Conservation (phyloP, 352 stramenopile genomes). For the Phytopythium litorale region DNA sequence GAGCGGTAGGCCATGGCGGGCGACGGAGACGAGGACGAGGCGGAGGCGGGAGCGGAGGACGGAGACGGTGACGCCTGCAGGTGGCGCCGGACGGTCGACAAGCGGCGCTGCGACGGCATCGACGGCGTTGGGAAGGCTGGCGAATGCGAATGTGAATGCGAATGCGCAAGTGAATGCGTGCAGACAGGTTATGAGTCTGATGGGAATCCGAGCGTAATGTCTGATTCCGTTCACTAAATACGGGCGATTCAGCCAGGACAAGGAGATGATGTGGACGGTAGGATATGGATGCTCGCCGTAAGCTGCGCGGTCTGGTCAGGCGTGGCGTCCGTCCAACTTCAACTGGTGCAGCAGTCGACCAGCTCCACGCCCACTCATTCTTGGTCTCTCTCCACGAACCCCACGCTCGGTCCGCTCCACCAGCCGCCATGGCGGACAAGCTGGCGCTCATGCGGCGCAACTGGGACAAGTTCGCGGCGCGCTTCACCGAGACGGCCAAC, state of each 20-base stretch:
- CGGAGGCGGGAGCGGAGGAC: neutral
- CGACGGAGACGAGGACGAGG: neutral
- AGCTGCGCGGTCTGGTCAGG: neutral
- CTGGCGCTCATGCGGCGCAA: slow-evolving; percentile 4
- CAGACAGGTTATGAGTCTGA: neutral
- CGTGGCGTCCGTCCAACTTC: neutral
- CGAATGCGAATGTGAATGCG: neutral
- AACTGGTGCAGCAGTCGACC: neutral
- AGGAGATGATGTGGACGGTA: neutral
- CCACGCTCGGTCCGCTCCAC: too few species aligned
- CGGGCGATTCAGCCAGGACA: neutral
- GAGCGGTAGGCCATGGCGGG: slow-evolving; percentile 45
- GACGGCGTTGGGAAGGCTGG: neutral
- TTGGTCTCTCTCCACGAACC: neutral
- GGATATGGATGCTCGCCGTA: neutral
- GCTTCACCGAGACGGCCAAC: slow-evolving; percentile 47
- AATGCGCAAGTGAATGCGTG: neutral
- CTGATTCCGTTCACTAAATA: neutral
- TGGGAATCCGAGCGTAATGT: neutral
- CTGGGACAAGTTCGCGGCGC: slow-evolving; percentile 33
- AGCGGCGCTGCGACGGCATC: slow-evolving; percentile 11
- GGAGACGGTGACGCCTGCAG: neutral
- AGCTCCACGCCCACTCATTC: too few species aligned
- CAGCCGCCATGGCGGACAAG: neutral
- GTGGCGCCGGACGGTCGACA: slow-evolving; percentile 11